phyloP scores from a whole-genome alignment of 225 moss, liverwort and hornwort genomes.

The Physcomitrellopsis africana region DNA sequence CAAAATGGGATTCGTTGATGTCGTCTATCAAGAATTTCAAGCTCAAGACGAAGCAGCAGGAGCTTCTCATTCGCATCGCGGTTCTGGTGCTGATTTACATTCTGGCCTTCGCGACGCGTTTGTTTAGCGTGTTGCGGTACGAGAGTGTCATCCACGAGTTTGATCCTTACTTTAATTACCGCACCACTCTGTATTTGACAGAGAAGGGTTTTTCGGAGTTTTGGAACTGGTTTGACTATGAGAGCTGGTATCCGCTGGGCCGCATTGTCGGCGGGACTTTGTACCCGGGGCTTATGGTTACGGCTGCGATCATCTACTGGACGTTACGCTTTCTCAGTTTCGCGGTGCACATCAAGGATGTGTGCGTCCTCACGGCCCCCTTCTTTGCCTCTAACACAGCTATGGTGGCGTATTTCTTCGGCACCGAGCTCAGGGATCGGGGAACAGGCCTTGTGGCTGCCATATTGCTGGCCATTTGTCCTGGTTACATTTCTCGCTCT shows the following conservation, averaged over 20 bases:
- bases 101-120: conserved; percentile 86
- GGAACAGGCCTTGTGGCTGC: conserved; percentile 91
- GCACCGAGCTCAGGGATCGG: conserved; percentile 88
- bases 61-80: conserved; percentile 81
- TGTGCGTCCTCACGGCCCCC: conserved; percentile 95
- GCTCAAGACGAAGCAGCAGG: conserved; percentile 93
- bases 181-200: conserved; percentile 91
- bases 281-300: conserved; percentile 99
- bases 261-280: conserved; percentile 97
- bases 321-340: conserved; percentile 70
- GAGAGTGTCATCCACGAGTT: conserved; percentile 99
- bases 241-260: conserved; percentile 98
- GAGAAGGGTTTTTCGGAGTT: conserved; percentile 98
- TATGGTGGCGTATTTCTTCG: conserved; percentile 94
- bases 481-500: conserved; percentile 95
- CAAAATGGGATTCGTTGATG: conserved; percentile 38
- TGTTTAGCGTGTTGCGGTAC: conserved; percentile 91
- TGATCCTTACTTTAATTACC: conserved; percentile 99
- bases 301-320: conserved; percentile 94
- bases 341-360: conserved; percentile 93
- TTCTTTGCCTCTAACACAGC: conserved; percentile 98
- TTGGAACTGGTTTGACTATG: conserved; percentile 99
- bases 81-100: conserved; percentile 84
- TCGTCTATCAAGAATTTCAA: conserved; percentile 62
- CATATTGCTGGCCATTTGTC: conserved; percentile 93